phyloP scores from a whole-genome alignment of 192 early-diverging fungal species.

The Podila horticola region DNA sequence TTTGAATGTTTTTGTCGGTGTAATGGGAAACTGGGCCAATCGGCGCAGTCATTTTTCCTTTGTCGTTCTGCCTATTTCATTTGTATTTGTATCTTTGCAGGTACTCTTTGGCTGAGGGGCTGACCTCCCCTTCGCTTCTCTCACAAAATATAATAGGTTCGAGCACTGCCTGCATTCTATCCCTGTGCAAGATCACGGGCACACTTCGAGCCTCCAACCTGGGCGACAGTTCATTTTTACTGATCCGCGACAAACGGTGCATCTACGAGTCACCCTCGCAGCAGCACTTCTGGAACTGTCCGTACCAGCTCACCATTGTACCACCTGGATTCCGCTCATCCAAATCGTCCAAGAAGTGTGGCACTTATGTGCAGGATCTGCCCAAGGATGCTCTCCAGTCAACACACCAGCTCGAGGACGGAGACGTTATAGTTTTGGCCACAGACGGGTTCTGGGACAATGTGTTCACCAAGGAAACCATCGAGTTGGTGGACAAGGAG shows the following conservation, averaged over 20 bases:
- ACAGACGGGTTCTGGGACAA: conserved; percentile 73
- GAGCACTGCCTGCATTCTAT: conserved; percentile 67
- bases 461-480: conserved; percentile 63
- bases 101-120: neutral
- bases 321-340: conserved; percentile 54
- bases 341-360: conserved; percentile 5
- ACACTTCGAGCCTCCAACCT: conserved; percentile 63
- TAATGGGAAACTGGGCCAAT: too few relatives aligned
- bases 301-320: conserved; percentile 68
- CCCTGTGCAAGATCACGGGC: conserved; percentile 62
- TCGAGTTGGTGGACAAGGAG: conserved; percentile 59
- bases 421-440: conserved; percentile 66
- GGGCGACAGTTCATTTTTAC: conserved; percentile 65
- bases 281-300: conserved; percentile 73
- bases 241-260: conserved; percentile 62
- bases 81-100: neutral
- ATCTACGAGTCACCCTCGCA: conserved; percentile 69
- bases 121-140: neutral
- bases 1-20: too few relatives aligned
- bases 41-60: too few relatives aligned
- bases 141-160: conserved; percentile 45
- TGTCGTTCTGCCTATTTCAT: too few relatives aligned
- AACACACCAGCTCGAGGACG: conserved; percentile 61
- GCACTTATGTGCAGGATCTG: conserved; percentile 58
- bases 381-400: conserved; percentile 65